phyloP scores from a whole-genome alignment of 164 flowering plant species.

The Santalum album region DNA sequence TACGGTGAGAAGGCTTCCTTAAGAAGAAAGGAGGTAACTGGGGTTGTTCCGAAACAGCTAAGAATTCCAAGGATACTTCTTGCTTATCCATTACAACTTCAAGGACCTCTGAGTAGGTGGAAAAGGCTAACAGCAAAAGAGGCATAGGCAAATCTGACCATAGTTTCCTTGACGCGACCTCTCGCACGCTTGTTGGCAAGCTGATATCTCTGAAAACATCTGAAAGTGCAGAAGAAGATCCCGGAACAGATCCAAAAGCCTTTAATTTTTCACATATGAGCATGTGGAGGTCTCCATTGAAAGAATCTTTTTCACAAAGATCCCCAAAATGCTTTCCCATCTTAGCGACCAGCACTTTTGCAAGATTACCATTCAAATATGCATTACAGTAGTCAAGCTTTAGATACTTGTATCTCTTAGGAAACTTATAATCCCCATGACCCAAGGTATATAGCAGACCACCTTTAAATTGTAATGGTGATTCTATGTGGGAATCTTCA shows the following conservation, averaged over 20 bases:
- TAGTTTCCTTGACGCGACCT: conserved; percentile 42
- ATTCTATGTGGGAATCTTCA: conserved; percentile 14
- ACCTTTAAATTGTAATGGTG: conserved; percentile 13
- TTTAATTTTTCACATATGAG: conserved; percentile 33
- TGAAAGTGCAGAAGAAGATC: conserved; percentile 10
- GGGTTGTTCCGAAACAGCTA: conserved; percentile 35
- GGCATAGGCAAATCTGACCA: conserved; percentile 50
- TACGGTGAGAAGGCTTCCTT: conserved; percentile 39
- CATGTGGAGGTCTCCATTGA: conserved; percentile 19
- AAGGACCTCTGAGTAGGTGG: conserved; percentile 34
- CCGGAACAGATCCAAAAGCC: conserved; percentile 24
- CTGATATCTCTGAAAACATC: conserved; percentile 29
- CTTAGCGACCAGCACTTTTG: conserved; percentile 18
- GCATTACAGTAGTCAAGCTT: conserved; percentile 37
- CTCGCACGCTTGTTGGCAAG: conserved; percentile 50
- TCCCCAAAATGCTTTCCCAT: conserved; percentile 8
- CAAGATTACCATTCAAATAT: conserved; percentile 33
- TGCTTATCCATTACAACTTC: conserved; percentile 22
- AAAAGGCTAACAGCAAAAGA: conserved; percentile 43
- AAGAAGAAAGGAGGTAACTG: conserved; percentile 58
- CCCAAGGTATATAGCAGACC: conserved; percentile 15
- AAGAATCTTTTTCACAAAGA: conserved; percentile 12
- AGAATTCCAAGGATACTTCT: conserved; percentile 31
- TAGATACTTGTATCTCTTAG: conserved; percentile 29
- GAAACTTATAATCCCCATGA: conserved; percentile 34